A percentile compares a stretch with the other conserved stretches of the same genome.
Evolutionary conservation across 345 rosid species (phyloP).

Genomic region (Dimocarpus longan): DNA sequence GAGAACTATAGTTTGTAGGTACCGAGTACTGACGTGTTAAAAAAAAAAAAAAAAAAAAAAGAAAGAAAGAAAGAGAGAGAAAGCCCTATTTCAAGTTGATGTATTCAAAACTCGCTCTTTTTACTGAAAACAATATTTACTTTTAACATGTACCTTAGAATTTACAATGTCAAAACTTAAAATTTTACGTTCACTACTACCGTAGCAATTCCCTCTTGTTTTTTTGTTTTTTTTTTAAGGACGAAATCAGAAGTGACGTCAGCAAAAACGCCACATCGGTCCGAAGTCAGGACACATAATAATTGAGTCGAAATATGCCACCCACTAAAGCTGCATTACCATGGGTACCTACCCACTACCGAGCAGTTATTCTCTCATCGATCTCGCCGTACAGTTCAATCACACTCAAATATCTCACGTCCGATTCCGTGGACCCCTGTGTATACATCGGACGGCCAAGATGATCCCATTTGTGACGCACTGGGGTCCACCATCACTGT

Average conservation of each 20-base stretch:
- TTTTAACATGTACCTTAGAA: too few species aligned
- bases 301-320: constrained; percentile 4
- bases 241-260: neutral
- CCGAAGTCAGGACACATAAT: neutral
- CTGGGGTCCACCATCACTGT: neutral
- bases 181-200: too few species aligned
- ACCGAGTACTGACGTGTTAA: too few species aligned
- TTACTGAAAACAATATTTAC: too few species aligned
- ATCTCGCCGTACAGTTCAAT: neutral
- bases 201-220: too few species aligned
- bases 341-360: constrained; percentile 1
- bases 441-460: neutral
- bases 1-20: too few species aligned
- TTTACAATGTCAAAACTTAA: too few species aligned
- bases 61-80: too few species aligned
- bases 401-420: neutral
- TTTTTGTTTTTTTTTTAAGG: too few species aligned
- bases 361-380: neutral
- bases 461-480: neutral
- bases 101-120: too few species aligned
- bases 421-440: constrained; percentile 1
- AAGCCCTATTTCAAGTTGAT: too few species aligned
- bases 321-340: neutral
- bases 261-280: neutral
- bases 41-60: too few species aligned